Conservation (phyloP, 2,329 filamentous ascomycete species). For the Sporothrix pallida region DNA sequence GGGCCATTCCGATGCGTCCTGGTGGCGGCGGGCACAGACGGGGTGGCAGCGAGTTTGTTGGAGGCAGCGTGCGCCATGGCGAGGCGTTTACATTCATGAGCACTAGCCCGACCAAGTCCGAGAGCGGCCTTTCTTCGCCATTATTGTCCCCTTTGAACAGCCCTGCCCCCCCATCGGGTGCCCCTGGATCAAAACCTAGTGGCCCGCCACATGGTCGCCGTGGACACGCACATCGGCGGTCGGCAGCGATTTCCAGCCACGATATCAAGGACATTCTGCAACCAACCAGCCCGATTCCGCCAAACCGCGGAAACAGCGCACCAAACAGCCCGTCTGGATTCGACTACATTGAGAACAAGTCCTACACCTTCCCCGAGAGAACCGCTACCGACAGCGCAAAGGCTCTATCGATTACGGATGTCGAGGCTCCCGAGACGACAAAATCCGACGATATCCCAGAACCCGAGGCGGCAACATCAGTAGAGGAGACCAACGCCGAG, state of each 20-base stretch:
- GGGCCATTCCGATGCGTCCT: slow-evolving; percentile 58
- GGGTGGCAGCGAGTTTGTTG: slow-evolving; percentile 85
- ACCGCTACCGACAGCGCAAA: slow-evolving; percentile 35
- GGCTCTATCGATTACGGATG: slow-evolving; percentile 29
- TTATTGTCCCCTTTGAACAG: slow-evolving; percentile 57
- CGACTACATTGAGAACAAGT: slow-evolving; percentile 48
- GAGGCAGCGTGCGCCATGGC: slow-evolving; percentile 67
- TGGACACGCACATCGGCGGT: slow-evolving; percentile 81
- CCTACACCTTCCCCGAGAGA: slow-evolving; percentile 40
- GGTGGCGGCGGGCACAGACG: slow-evolving; percentile 76
- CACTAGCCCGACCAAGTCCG: slow-evolving; percentile 71
- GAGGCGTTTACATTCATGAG: slow-evolving; percentile 67
- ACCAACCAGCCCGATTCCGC: slow-evolving; percentile 58
- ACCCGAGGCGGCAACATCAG: neutral
- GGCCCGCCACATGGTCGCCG: slow-evolving; percentile 54
- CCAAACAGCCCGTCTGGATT: slow-evolving; percentile 65
- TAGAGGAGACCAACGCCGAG: slow-evolving; percentile 32
- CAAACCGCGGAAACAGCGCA: slow-evolving; percentile 65
- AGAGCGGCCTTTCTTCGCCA: slow-evolving; percentile 63
- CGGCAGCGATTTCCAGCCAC: slow-evolving; percentile 80
- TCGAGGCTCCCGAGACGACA: slow-evolving; percentile 30
- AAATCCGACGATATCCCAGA: neutral
- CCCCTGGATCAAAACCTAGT: slow-evolving; percentile 34
- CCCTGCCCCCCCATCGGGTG: neutral
- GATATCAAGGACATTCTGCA: slow-evolving; percentile 75